Conservation (phyloP, 192 early-diverging fungal species). For the Phycomyces blakesleeanus region DNA sequence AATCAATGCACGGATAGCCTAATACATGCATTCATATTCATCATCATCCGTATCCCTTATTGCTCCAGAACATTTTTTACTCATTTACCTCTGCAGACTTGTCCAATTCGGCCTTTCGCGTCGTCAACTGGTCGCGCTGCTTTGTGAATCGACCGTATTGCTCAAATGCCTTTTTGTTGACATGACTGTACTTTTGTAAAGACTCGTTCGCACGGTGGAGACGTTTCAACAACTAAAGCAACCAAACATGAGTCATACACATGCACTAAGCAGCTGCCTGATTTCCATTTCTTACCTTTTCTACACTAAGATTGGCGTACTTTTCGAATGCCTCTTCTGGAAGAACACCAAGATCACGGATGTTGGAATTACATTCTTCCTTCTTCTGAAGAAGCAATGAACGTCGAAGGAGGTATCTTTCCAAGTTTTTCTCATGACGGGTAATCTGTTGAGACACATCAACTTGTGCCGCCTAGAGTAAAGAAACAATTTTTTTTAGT, state of each 20-base stretch:
- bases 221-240: constrained; percentile 46
- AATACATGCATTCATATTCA: constrained; percentile 1
- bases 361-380: constrained; percentile 79
- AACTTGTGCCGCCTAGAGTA: constrained; percentile 1
- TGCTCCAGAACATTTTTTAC: background rate
- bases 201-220: constrained; percentile 80
- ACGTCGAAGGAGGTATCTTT: constrained; percentile 71
- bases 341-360: constrained; percentile 92
- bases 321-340: constrained; percentile 90
- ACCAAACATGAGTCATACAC: no score
- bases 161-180: constrained; percentile 99
- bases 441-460: constrained; percentile 19
- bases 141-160: constrained; percentile 93
- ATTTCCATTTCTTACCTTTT: constrained; percentile 40
- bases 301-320: constrained; percentile 43
- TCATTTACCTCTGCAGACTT: constrained; percentile 58
- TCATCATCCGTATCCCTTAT: background rate
- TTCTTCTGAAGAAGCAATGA: constrained; percentile 77
- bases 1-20: constrained; percentile 85
- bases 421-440: constrained; percentile 56
- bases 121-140: constrained; percentile 77
- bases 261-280: no score
- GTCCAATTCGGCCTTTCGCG: constrained; percentile 87
- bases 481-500: constrained; percentile 3
- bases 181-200: constrained; percentile 86